Evolutionary conservation across 2,329 filamentous ascomycete species (phyloP), one percentile per base, ranked within the genome.

Genomic region (Talaromyces sp.): DNA sequence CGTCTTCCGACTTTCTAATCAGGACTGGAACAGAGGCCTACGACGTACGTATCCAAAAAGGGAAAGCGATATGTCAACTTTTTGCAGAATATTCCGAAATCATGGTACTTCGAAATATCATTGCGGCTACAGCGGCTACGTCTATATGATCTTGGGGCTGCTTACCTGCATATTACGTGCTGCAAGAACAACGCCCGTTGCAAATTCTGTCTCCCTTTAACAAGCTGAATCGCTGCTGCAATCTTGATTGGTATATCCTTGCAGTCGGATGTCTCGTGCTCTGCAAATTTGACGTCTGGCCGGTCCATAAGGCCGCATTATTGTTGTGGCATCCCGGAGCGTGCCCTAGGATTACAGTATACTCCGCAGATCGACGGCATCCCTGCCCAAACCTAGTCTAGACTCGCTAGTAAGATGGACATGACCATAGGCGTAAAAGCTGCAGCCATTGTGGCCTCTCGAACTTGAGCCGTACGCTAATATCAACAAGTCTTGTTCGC

Each of bases 71-170:
- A 43, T 7, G 35, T 62, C 60, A 50, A 19, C 22, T 54, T 50
- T 31, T n/a, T 3, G 22, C 24, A 33, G 13, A 27, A n/a, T 3
- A 56, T 19, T 9, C 16, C 14, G 49, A 35, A 39, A 24, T 45
- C 56, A 24, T 35, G 35, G 39, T 35, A 45, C 19, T 37, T 35
- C 11, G 24, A n/a, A 60, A 24, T 52, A 45, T 49, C 43, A 41
- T 57, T 47, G 63, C 63, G 63, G 63, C 63, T 65, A 62, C 63
- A 65, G 63, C 63, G 63, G 57, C 50, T 56, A 56, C 47, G 37
- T 22, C 22, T 13, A 54, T 41, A 61, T 61, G 19, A 27, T 14
- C 8, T 33, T 39, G n/a, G 45, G n/a, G 27, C 45, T n/a, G 22
- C 39, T 4, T 37, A 35, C 27, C 50, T 37, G 50, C 50, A 37